Conservation (phyloP, 2,329 filamentous ascomycete species). For the Boeremia exigua region DNA sequence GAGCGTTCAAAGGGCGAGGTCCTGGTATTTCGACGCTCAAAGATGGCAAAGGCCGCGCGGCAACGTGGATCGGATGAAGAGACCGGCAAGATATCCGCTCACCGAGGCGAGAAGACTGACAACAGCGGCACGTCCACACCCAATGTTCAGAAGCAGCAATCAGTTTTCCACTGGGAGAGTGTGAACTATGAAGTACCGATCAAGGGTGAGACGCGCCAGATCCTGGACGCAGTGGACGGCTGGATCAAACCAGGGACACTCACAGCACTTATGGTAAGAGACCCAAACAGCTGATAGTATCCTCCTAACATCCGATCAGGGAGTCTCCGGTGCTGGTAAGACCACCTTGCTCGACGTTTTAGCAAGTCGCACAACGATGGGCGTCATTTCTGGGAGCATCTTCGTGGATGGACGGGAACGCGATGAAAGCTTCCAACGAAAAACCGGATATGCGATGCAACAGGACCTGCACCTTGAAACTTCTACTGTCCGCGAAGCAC, state of each 20-base stretch:
- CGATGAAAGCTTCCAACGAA: slow-evolving; percentile 84
- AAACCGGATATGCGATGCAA: slow-evolving; percentile 88
- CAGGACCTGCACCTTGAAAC: slow-evolving; percentile 42
- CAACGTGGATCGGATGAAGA: slow-evolving; percentile 43
- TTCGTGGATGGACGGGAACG: slow-evolving; percentile 35
- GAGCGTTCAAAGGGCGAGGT: slow-evolving; percentile 69
- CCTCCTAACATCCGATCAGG: slow-evolving; percentile 50
- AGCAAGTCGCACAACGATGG: slow-evolving; percentile 33
- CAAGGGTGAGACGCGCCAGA: slow-evolving; percentile 51
- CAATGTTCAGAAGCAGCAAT: slow-evolving; percentile 43
- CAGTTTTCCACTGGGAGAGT: slow-evolving; percentile 46
- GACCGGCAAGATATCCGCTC: slow-evolving; percentile 38
- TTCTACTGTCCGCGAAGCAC: slow-evolving; percentile 37
- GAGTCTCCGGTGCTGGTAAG: slow-evolving; percentile 86
- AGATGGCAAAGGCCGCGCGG: slow-evolving; percentile 44
- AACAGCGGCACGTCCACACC: slow-evolving; percentile 36
- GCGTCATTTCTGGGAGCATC: slow-evolving; percentile 36
- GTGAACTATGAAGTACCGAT: slow-evolving; percentile 36
- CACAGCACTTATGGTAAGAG: slow-evolving; percentile 48
- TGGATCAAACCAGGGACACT: slow-evolving; percentile 63
- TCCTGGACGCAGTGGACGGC: slow-evolving; percentile 60
- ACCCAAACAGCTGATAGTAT: background rate
- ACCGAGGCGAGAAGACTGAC: slow-evolving; percentile 35
- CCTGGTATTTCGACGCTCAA: slow-evolving; percentile 63
- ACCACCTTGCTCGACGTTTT: slow-evolving; percentile 88